A percentile compares a stretch with the other conserved stretches of the same genome.
These are phyloP conservation scores for Kodamaea plutei DNA, from an alignment of 1,139 yeast species.

Conservation along the genomic window DNA sequence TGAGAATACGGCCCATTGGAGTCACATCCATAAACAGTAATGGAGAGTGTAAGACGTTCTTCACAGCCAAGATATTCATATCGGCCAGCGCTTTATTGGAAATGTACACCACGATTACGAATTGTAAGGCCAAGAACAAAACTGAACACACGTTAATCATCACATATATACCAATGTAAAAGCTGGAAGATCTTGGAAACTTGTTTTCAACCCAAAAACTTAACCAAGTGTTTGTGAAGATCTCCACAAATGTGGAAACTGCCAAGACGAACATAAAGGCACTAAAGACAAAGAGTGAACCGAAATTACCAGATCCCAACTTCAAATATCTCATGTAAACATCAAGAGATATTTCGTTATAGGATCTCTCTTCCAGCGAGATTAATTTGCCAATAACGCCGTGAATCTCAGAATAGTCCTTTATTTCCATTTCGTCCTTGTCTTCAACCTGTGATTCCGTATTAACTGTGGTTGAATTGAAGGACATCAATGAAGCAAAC, in stretches of 20 bases:
- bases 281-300: slow-evolving; percentile 13
- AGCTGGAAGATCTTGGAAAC: slow-evolving; percentile 31
- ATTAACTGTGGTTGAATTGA: too few species aligned
- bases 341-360: slow-evolving; percentile 14
- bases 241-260: slow-evolving; percentile 28
- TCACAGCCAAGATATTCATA: too few species aligned
- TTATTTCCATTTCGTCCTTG: slow-evolving; percentile 11
- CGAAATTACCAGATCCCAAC: too few species aligned
- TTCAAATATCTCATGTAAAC: slow-evolving; percentile 17
- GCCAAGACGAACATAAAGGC: slow-evolving; percentile 4
- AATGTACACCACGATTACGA: slow-evolving; percentile 8
- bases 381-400: too few species aligned
- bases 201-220: slow-evolving; percentile 33
- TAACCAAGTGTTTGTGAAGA: slow-evolving; percentile 40
- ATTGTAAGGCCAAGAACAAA: slow-evolving; percentile 7
- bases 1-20: too few species aligned
- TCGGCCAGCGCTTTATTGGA: too few species aligned
- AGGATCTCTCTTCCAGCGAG: slow-evolving; percentile 17
- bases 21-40: too few species aligned
- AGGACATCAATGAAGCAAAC: too few species aligned
- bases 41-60: too few species aligned
- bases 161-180: slow-evolving; percentile 32
- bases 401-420: slow-evolving; percentile 16
- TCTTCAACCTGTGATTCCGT: too few species aligned
- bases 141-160: too few species aligned